Conservation (phyloP, 1,284 basidiomycete species). For the Naganishia albida region DNA sequence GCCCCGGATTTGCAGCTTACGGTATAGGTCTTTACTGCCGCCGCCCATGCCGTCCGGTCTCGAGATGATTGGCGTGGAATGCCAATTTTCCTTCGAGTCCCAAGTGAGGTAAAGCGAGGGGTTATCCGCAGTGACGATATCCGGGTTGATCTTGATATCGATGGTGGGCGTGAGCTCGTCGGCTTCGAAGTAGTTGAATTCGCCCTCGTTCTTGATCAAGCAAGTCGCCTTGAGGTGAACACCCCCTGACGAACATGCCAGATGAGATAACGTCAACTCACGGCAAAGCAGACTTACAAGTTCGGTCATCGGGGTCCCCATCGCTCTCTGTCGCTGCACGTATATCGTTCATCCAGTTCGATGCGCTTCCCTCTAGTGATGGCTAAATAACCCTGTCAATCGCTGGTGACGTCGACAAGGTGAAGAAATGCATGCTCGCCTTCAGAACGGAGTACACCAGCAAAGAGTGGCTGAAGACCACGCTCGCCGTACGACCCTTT, state of each 20-base stretch:
- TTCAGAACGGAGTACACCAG: background rate
- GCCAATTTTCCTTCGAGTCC: background rate
- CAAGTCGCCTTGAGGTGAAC: background rate
- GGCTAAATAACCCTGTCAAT: background rate
- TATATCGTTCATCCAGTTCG: background rate
- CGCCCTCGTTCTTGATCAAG: background rate
- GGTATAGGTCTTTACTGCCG: background rate
- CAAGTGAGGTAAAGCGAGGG: background rate
- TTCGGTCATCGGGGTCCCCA: background rate
- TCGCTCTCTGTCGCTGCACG: background rate
- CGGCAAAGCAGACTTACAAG: background rate
- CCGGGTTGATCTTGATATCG: background rate
- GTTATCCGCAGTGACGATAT: background rate
- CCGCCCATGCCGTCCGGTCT: background rate
- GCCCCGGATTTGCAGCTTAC: background rate
- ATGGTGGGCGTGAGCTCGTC: background rate
- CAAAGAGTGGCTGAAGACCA: background rate
- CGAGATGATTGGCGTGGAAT: background rate
- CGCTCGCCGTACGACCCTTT: background rate
- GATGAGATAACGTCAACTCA: too few relatives aligned
- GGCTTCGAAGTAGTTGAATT: background rate
- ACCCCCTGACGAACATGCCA: background rate
- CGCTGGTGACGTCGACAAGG: too few relatives aligned
- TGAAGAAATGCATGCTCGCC: background rate
- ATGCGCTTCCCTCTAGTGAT: background rate